Base-by-base conservation (phyloP, 1,139 yeast genomes). In the Diutina mesorugosa region DNA sequence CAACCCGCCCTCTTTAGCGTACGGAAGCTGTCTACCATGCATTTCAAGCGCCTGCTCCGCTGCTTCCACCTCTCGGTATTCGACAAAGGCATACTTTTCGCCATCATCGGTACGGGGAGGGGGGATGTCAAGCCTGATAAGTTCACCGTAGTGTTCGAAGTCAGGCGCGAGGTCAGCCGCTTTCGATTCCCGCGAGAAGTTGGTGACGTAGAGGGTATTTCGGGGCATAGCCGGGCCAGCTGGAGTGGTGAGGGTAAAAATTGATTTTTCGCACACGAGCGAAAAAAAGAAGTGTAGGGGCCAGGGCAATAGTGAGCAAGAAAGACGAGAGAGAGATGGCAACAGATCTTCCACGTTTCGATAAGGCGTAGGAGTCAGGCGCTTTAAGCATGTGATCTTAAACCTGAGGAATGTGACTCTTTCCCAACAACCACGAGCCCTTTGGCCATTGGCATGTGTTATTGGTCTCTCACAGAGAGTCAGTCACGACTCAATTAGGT, bases 71-170 rank as follows among this genome's bases (percentile, higher is more conserved):
- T 75, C 79, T 63, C 80, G 79, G 65, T 77, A 85, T 65, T 85
- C 89, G 45, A 85, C 89, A 69, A 85, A 85, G n/a, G 90, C 90
- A 64, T 77, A 85, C 62, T 84, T 84, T 62, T 81, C 77, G 54
- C 85, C 84, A 60, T 80, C 84, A 58, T 80, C 79, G 35, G 80
- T 74, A 68, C 85, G 78, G 58, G 89, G 85, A 57, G 89, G 88
- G 46, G 89, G 86, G 58, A 85, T 82, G 63, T 82, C 88, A 59
- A 85, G 81, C 67, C 88, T 77, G 57, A 83, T 81, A 56, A 85
- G 71, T 61, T 79, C 80, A 55, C 90, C 90, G 62, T 68, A 82
- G 87, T 77, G 76, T 70, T 85, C 90, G 65, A 85, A 84, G 56
- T 81, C 84, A 45, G 83, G 81, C 10, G 89, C 90, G 62, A 85